Percentiles rank a stretch among this genome's conserved stretches.
Conservation (phyloP, 2,329 filamentous ascomycete species). For the Neonectria faginata region DNA sequence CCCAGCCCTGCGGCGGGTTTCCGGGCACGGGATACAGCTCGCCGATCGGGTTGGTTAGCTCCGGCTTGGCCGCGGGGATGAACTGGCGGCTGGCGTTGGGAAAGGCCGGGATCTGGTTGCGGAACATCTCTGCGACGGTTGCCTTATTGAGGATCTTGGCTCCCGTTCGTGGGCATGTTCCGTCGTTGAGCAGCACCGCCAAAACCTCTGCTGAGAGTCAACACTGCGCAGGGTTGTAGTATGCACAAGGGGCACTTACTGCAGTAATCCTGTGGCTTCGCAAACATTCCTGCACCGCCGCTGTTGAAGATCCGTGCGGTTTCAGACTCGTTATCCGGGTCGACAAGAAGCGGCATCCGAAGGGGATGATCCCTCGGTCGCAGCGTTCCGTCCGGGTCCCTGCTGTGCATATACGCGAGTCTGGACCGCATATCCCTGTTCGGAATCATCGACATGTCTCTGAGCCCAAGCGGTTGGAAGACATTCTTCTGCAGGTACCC, state of each 20-base stretch:
- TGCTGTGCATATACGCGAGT: constrained; percentile 68
- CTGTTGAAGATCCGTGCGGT: constrained; percentile 63
- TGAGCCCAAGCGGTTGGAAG: constrained; percentile 59
- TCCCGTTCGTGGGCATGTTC: constrained; percentile 68
- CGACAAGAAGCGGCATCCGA: constrained; percentile 56
- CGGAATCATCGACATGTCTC: constrained; percentile 68
- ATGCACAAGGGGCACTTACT: constrained; percentile 55
- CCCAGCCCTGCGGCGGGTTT: constrained; percentile 72
- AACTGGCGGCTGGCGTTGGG: constrained; percentile 63
- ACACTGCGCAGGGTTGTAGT: not conserved
- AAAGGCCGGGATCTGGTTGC: constrained; percentile 69
- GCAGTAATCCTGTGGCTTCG: constrained; percentile 69
- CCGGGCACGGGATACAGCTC: constrained; percentile 62
- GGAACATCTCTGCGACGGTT: constrained; percentile 73
- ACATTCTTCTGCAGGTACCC: constrained; percentile 62
- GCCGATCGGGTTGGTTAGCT: constrained; percentile 59
- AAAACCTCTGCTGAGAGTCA: constrained; percentile 62
- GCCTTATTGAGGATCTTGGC: constrained; percentile 64
- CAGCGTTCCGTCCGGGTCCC: constrained; percentile 58
- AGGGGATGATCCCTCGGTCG: constrained; percentile 62
- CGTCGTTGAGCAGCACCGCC: constrained; percentile 72
- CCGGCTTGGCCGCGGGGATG: constrained; percentile 60
- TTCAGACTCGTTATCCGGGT: constrained; percentile 54
- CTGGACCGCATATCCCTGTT: constrained; percentile 63
- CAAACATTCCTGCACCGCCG: constrained; percentile 72